A percentile compares a stretch with the other conserved stretches of the same genome.
Conservation (phyloP, 2,329 filamentous ascomycete species). For the Metarhizium anisopliae region DNA sequence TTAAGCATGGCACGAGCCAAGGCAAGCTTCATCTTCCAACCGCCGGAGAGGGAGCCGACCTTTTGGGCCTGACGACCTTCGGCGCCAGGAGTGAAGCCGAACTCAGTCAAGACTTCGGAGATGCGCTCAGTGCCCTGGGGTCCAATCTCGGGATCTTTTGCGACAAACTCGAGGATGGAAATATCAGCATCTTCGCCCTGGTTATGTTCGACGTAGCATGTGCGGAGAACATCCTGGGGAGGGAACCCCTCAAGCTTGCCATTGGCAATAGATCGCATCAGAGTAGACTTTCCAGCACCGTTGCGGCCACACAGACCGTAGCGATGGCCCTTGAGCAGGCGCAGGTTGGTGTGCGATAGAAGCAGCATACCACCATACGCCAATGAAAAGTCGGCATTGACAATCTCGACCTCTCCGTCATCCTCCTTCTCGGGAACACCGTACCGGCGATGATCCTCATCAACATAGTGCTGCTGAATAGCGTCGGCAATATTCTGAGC, state of each 20-base stretch:
- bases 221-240: constrained; percentile 80
- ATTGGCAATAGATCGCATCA: constrained; percentile 93
- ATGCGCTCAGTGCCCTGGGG: constrained; percentile 74
- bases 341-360: constrained; percentile 89
- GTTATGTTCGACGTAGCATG: constrained; percentile 98
- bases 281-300: constrained; percentile 95
- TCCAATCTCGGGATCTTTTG: constrained; percentile 79
- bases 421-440: constrained; percentile 80
- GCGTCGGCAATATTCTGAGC: constrained; percentile 57
- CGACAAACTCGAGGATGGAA: constrained; percentile 87
- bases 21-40: constrained; percentile 99
- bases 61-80: constrained; percentile 82
- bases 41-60: constrained; percentile 90
- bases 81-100: constrained; percentile 86
- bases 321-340: constrained; percentile 89
- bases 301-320: constrained; percentile 97
- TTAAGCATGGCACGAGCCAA: constrained; percentile 93
- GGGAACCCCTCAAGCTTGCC: constrained; percentile 98
- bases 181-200: constrained; percentile 96
- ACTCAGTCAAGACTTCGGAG: constrained; percentile 73
- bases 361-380: constrained; percentile 97
- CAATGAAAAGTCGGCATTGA: constrained; percentile 95
- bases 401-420: constrained; percentile 88
- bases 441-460: constrained; percentile 80
- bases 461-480: constrained; percentile 69